Conservation (phyloP, 2,329 filamentous ascomycete species). For the Shiraia sp. region DNA sequence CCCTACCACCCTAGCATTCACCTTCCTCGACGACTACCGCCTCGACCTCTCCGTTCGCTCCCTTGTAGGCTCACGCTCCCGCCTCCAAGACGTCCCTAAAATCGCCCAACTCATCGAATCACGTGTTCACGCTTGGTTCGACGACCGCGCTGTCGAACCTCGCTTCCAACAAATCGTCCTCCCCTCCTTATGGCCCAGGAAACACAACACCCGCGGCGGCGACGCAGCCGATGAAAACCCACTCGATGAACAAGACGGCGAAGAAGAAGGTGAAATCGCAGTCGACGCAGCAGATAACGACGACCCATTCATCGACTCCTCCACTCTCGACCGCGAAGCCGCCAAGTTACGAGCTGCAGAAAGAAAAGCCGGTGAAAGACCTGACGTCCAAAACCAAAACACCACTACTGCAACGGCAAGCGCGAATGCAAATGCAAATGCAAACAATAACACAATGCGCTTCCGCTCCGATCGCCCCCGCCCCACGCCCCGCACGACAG, state of each 20-base stretch:
- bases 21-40: constrained; percentile 86
- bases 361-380: too few species aligned
- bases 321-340: too few species aligned
- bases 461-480: constrained; percentile 16
- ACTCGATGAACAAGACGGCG: constrained; percentile 43
- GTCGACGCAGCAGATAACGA: constrained; percentile 13
- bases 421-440: too few species aligned
- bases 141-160: constrained; percentile 82
- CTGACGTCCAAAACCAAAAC: too few species aligned
- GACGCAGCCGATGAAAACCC: constrained; percentile 55
- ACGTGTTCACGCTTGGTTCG: constrained; percentile 82
- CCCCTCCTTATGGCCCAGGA: constrained; percentile 80
- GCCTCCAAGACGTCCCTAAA: constrained; percentile 84
- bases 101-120: constrained; percentile 83
- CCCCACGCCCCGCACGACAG: constrained; percentile 11
- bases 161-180: constrained; percentile 85
- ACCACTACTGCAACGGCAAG: too few species aligned
- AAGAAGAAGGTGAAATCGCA: constrained; percentile 16
- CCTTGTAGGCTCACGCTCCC: constrained; percentile 76
- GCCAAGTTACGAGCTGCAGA: too few species aligned
- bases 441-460: too few species aligned
- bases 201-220: constrained; percentile 80
- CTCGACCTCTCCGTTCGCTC: constrained; percentile 82
- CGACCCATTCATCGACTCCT: constrained; percentile 16
- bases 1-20: constrained; percentile 90